Evolutionary conservation across 345 rosid species (phyloP).

Genomic region (Murraya koenigii): DNA sequence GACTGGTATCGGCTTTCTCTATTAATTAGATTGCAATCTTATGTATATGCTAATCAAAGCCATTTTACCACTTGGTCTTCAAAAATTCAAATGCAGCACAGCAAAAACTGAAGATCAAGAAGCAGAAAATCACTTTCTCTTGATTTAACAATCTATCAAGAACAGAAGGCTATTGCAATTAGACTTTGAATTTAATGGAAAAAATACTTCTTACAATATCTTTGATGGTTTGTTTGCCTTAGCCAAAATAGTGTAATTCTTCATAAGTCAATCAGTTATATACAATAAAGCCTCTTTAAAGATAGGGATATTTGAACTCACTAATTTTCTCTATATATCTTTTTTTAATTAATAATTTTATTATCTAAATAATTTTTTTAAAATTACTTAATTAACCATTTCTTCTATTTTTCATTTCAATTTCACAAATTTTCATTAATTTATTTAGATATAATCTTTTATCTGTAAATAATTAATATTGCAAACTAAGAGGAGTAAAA

Average conservation of each 20-base stretch:
- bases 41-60: background rate
- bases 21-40: background rate
- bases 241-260: slow-evolving; percentile 19
- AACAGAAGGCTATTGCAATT: slow-evolving; percentile 4
- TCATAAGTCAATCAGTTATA: background rate
- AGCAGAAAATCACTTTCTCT: background rate
- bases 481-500: too few relatives aligned
- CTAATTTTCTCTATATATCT: too few relatives aligned
- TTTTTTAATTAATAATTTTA: too few relatives aligned
- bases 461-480: too few relatives aligned
- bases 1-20: background rate
- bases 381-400: too few relatives aligned
- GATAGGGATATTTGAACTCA: too few relatives aligned
- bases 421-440: too few relatives aligned
- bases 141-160: background rate
- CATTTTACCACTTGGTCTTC: background rate
- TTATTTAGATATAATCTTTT: too few relatives aligned
- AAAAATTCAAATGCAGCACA: background rate
- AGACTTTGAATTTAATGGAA: background rate
- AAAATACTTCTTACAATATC: background rate
- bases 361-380: too few relatives aligned
- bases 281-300: too few relatives aligned
- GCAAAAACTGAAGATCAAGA: background rate
- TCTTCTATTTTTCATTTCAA: too few relatives aligned
- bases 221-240: slow-evolving; percentile 5